Conservation (phyloP, 768 basidiomycete species). For the Boletus speciosus region DNA sequence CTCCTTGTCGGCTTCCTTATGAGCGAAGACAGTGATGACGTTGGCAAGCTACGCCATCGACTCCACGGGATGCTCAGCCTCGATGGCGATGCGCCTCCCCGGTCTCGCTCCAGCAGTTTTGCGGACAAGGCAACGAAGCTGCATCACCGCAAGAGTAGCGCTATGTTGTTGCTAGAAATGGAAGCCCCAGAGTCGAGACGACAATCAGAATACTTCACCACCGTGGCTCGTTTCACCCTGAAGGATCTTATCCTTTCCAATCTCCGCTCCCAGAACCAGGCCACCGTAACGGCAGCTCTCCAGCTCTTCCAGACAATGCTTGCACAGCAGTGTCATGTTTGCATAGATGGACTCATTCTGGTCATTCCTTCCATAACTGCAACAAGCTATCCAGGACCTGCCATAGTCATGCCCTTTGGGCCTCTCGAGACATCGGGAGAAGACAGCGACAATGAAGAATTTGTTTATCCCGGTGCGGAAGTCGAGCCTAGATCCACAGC, state of each 20-base stretch:
- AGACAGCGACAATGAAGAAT: constrained; percentile 52
- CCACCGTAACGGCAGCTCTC: constrained; percentile 71
- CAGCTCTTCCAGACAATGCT: constrained; percentile 79
- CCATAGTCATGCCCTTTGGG: constrained; percentile 32
- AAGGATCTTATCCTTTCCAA: constrained; percentile 86
- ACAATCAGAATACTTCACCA: constrained; percentile 79
- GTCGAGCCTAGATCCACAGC: constrained; percentile 13
- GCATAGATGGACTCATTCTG: constrained; percentile 64
- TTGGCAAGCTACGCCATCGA: constrained; percentile 45
- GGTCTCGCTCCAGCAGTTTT: constrained; percentile 25
- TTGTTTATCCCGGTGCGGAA: constrained; percentile 39
- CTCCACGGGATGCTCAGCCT: constrained; percentile 43
- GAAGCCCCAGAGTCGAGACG: constrained; percentile 70
- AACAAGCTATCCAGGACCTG: constrained; percentile 69
- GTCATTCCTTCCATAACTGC: constrained; percentile 68
- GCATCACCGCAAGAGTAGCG: constrained; percentile 75
- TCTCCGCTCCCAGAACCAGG: constrained; percentile 60
- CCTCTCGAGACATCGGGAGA: constrained; percentile 27
- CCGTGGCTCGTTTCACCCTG: constrained; percentile 84
- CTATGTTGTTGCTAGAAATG: constrained; percentile 87
- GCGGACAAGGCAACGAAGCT: constrained; percentile 45
- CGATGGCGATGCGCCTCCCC: constrained; percentile 32
- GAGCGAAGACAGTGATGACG: constrained; percentile 78
- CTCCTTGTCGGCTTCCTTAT: constrained; percentile 76
- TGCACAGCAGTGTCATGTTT: constrained; percentile 59